Conservation (phyloP, 2,329 filamentous ascomycete species). For the Diaporthe ilicicola region DNA sequence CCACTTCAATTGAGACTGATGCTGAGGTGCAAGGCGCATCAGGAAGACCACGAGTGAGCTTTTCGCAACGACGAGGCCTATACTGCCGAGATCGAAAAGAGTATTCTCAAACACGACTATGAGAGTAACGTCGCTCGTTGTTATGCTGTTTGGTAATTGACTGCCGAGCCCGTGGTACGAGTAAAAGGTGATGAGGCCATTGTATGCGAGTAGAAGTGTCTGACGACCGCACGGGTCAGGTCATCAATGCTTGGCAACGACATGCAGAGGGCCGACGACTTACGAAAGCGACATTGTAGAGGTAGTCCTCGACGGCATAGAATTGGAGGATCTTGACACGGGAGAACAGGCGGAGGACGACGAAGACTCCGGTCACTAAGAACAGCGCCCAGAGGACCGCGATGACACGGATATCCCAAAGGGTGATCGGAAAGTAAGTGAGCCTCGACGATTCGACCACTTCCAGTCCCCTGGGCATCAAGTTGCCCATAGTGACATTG, state of each 20-base stretch:
- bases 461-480: conserved; percentile 20
- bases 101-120: conserved; percentile 30
- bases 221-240: background rate
- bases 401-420: conserved; percentile 29
- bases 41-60: conserved; percentile 31
- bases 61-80: conserved; percentile 31
- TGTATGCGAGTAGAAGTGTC: conserved; percentile 33
- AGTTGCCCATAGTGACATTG: conserved; percentile 22
- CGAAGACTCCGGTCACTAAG: conserved; percentile 31
- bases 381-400: conserved; percentile 31
- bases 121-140: conserved; percentile 29
- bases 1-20: conserved; percentile 29
- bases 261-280: background rate
- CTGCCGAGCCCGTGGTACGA: conserved; percentile 33
- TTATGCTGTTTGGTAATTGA: conserved; percentile 27
- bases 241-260: background rate
- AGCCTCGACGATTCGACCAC: conserved; percentile 20
- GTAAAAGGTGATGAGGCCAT: conserved; percentile 33
- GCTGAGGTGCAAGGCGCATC: conserved; percentile 30
- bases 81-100: conserved; percentile 30
- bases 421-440: conserved; percentile 28
- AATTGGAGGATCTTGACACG: conserved; percentile 32
- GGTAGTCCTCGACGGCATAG: conserved; percentile 33
- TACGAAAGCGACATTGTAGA: conserved; percentile 33
- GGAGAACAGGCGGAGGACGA: conserved; percentile 30